Percentiles rank a stretch among this genome's conserved stretches.
Conservation (phyloP, 192 early-diverging fungal genomes). For the Rhizophagus prolifer region DNA sequence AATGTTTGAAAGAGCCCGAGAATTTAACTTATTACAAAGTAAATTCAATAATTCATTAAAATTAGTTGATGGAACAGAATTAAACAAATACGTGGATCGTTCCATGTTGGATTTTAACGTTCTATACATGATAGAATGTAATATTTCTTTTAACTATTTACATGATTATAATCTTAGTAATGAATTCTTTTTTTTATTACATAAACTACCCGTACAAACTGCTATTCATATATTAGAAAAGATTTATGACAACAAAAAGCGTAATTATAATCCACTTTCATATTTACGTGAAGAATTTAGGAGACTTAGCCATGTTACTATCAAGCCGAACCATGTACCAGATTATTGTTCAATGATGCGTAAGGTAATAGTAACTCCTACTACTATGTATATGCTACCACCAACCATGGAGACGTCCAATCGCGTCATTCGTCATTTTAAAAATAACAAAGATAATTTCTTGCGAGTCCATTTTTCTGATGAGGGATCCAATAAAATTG, state of each 20-base stretch:
- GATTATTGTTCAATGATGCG: constrained; percentile 48
- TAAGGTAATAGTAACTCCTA: constrained; percentile 65
- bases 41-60: neutral
- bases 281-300: constrained; percentile 30
- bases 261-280: constrained; percentile 40
- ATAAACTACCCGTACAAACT: constrained; percentile 12
- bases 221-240: constrained; percentile 39
- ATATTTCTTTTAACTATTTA: constrained; percentile 39
- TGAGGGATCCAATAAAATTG: constrained; percentile 48
- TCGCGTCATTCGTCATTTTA: constrained; percentile 65
- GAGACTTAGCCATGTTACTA: constrained; percentile 14
- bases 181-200: constrained; percentile 34
- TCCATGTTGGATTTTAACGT: constrained; percentile 36
- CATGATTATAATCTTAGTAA: constrained; percentile 44
- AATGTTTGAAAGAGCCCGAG: neutral
- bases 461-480: constrained; percentile 69
- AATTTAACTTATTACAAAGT: constrained; percentile 35
- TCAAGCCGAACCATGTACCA: constrained; percentile 36
- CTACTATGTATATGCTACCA: constrained; percentile 59
- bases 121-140: constrained; percentile 48
- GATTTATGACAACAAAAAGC: constrained; percentile 29
- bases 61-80: neutral
- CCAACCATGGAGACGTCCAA: constrained; percentile 69
- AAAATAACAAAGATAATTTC: constrained; percentile 53
- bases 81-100: constrained; percentile 23